Conservation (phyloP, 345 rosid genomes). For the Gossypium sturtianum region DNA sequence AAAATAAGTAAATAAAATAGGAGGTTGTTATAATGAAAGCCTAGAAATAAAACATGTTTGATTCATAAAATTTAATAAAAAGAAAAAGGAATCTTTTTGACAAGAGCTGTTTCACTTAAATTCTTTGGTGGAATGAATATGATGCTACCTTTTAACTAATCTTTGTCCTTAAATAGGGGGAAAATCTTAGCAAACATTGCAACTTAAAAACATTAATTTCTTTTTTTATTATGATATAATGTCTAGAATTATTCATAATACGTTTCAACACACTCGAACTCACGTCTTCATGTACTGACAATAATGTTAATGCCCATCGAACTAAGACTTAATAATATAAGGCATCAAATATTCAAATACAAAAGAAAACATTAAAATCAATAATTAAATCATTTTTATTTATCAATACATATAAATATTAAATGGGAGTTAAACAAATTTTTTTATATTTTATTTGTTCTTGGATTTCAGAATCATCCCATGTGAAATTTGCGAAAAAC, state of each 20-base stretch:
- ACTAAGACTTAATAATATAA: too few relatives aligned
- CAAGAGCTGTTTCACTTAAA: neutral
- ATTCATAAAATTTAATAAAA: neutral
- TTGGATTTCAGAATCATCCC: neutral
- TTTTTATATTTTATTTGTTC: neutral
- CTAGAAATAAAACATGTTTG: neutral
- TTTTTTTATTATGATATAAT: too few relatives aligned
- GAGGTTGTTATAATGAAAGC: neutral
- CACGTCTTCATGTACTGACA: rapidly evolving
- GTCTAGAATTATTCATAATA: rapidly evolving
- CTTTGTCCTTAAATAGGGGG: neutral
- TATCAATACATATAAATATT: neutral
- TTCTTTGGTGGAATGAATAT: neutral
- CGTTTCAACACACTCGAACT: rapidly evolving
- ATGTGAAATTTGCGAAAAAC: neutral
- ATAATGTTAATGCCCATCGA: rapidly evolving
- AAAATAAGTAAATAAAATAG: neutral
- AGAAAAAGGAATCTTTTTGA: neutral
- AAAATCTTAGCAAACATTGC: neutral
- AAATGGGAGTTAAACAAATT: neutral
- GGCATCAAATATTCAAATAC: too few relatives aligned
- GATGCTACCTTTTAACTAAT: neutral
- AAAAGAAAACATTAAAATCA: neutral
- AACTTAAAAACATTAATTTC: too few relatives aligned
- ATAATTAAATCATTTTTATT: neutral